Conservation (phyloP, 2,329 filamentous ascomycete genomes). For the Aspergillus chevalieri region DNA sequence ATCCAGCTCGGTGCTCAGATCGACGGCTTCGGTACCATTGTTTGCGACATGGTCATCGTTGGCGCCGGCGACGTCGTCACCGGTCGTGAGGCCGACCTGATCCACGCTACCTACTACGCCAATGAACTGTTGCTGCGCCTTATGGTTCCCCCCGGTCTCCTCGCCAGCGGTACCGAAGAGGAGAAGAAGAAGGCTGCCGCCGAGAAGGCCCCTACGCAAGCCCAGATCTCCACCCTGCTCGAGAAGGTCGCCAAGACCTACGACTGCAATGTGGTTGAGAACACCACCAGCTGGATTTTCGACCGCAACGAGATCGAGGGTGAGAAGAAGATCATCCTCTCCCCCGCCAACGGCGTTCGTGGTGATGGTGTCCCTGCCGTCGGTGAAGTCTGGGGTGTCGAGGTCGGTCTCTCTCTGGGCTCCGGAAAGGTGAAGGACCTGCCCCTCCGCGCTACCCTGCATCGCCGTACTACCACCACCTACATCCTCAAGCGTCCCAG, state of each 20-base stretch:
- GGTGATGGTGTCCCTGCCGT: conserved; percentile 84
- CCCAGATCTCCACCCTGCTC: conserved; percentile 77
- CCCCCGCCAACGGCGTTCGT: conserved; percentile 73
- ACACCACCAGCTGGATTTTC: conserved; percentile 96
- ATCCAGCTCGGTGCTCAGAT: conserved; percentile 99
- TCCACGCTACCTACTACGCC: conserved; percentile 87
- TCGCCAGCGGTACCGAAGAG: conserved; percentile 79
- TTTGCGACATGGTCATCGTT: conserved; percentile 86
- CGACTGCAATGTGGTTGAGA: conserved; percentile 89
- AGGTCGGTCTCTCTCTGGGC: conserved; percentile 86
- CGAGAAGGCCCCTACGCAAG: conserved; percentile 75
- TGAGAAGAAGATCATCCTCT: conserved; percentile 94
- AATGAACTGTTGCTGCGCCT: conserved; percentile 90
- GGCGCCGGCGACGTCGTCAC: conserved; percentile 58
- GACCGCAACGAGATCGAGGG: conserved; percentile 96
- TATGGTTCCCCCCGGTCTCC: conserved; percentile 82
- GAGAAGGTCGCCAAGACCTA: conserved; percentile 90
- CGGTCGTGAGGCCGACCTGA: conserved; percentile 75
- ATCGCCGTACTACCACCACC: conserved; percentile 85
- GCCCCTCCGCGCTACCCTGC: conserved; percentile 80
- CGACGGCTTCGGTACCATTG: conserved; percentile 91
- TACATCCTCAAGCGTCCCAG: conserved; percentile 92
- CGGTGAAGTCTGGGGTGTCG: conserved; percentile 95
- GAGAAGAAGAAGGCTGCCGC: conserved; percentile 88
- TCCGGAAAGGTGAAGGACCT: conserved; percentile 92